Evolutionary conservation across 805 yeast genomes (phyloP).

Genomic region (Kregervanrija delftensis): DNA sequence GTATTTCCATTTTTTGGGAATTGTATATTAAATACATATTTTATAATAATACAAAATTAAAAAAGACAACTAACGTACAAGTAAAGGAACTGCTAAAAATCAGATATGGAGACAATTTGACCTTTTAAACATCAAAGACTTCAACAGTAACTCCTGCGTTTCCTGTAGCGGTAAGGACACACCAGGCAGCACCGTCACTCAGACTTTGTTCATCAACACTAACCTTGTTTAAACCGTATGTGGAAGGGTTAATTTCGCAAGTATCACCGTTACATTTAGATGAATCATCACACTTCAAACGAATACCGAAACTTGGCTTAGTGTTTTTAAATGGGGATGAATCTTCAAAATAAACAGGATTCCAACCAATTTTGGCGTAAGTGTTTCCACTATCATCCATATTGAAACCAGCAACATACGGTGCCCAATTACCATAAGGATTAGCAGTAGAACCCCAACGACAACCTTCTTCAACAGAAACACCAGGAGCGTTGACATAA

Average conservation of each 20-base stretch:
- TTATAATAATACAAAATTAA: not conserved
- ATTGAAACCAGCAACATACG: slow-evolving; percentile 90
- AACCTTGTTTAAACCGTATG: slow-evolving; percentile 48
- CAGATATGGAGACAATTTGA: not conserved
- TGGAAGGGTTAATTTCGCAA: slow-evolving; percentile 77
- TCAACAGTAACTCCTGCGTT: slow-evolving; percentile 64
- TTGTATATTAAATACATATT: not conserved
- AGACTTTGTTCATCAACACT: slow-evolving; percentile 31
- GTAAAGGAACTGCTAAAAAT: not conserved
- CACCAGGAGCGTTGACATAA: slow-evolving; percentile 81
- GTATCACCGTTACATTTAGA: slow-evolving; percentile 65
- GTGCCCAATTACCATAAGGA: slow-evolving; percentile 87
- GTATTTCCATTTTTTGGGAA: not conserved
- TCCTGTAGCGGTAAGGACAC: slow-evolving; percentile 72
- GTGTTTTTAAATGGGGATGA: slow-evolving; percentile 44
- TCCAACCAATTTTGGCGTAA: slow-evolving; percentile 84
- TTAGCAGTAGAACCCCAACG: slow-evolving; percentile 70
- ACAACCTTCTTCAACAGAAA: slow-evolving; percentile 68
- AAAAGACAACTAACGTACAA: not conserved
- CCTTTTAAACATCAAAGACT: slow-evolving; percentile 41
- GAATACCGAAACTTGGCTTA: slow-evolving; percentile 63
- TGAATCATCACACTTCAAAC: slow-evolving; percentile 65
- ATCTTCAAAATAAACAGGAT: slow-evolving; percentile 71
- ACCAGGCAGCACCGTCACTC: slow-evolving; percentile 58
- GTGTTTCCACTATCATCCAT: slow-evolving; percentile 65